Evolutionary conservation across 2,329 filamentous ascomycete genomes (phyloP).

Genomic region (Nannizziopsis arthrosporioides): DNA sequence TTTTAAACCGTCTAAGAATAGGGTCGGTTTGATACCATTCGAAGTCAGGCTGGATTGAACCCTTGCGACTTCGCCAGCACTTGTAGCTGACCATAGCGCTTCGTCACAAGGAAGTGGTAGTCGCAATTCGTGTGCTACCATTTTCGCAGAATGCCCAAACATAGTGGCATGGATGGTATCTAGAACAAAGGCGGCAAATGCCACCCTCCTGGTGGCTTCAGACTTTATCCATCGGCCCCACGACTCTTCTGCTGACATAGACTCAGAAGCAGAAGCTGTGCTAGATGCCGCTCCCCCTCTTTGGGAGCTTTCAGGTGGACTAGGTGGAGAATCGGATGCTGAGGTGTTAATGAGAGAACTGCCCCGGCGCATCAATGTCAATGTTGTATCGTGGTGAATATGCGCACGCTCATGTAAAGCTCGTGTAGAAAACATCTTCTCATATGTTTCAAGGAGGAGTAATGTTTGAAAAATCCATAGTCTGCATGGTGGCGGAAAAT

Average conservation of each 20-base stretch:
- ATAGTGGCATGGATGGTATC: slow-evolving; percentile 95
- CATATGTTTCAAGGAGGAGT: slow-evolving; percentile 79
- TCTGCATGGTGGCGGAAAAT: slow-evolving; percentile 84
- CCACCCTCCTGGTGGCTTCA: slow-evolving; percentile 77
- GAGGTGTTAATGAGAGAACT: slow-evolving; percentile 81
- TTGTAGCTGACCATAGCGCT: slow-evolving; percentile 80
- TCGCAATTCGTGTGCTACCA: slow-evolving; percentile 93
- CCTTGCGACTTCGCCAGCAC: slow-evolving; percentile 70
- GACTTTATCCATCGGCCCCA: slow-evolving; percentile 96
- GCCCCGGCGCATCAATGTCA: slow-evolving; percentile 88
- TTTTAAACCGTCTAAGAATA: slow-evolving; percentile 85
- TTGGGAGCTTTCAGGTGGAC: slow-evolving; percentile 51
- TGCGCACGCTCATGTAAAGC: slow-evolving; percentile 88
- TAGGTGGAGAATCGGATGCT: slow-evolving; percentile 71
- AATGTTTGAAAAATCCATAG: slow-evolving; percentile 92
- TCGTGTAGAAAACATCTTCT: slow-evolving; percentile 94
- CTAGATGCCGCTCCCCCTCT: slow-evolving; percentile 28
- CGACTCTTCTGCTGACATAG: slow-evolving; percentile 58
- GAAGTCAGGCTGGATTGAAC: slow-evolving; percentile 69
- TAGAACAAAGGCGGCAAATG: slow-evolving; percentile 87
- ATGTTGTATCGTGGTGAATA: slow-evolving; percentile 89
- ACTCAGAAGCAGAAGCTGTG: slow-evolving; percentile 42
- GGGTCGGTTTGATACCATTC: slow-evolving; percentile 68
- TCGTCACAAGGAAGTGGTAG: slow-evolving; percentile 88
- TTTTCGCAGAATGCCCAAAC: slow-evolving; percentile 93